Percentiles rank a stretch among this genome's conserved stretches.
These are phyloP conservation scores for Silene uniflora DNA, from an alignment of 148 eudicot genomes.

Conservation along the genomic window DNA sequence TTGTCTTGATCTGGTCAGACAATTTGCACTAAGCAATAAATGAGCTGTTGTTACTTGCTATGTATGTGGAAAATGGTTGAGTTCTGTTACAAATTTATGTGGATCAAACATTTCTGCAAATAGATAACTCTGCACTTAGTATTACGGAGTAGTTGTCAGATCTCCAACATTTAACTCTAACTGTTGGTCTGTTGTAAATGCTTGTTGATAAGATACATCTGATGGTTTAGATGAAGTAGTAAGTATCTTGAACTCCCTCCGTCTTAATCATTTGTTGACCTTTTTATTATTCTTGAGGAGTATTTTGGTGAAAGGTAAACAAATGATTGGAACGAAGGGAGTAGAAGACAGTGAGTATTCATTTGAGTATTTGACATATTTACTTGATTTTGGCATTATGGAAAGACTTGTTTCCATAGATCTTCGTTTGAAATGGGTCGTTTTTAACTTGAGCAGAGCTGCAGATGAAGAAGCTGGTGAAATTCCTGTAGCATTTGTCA, in stretches of 20 bases:
- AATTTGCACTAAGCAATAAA: conserved; percentile 4
- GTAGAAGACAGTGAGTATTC: not conserved
- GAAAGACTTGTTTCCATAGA: not conserved
- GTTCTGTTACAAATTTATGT: not conserved
- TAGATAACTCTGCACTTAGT: not conserved
- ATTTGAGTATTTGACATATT: not conserved
- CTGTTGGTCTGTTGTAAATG: not conserved
- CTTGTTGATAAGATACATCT: not conserved
- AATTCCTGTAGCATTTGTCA: conserved; percentile 85
- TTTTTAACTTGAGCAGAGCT: conserved; percentile 36
- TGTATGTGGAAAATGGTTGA: not conserved
- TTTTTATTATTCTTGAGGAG: too few species aligned
- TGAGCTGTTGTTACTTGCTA: not conserved
- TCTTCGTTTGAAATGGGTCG: not conserved
- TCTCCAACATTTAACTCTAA: not conserved
- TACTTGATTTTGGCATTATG: not conserved
- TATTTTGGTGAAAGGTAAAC: too few species aligned
- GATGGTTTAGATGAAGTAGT: not conserved
- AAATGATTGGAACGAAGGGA: not conserved
- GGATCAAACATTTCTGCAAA: not conserved
- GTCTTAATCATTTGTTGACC: too few species aligned
- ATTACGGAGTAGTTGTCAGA: not conserved
- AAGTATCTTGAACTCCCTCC: too few species aligned
- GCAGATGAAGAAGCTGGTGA: conserved; percentile 73
- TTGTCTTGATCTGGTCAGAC: not conserved